phyloP scores from a whole-genome alignment of 495 filamentous ascomycete genomes.

The Neurospora africana region DNA sequence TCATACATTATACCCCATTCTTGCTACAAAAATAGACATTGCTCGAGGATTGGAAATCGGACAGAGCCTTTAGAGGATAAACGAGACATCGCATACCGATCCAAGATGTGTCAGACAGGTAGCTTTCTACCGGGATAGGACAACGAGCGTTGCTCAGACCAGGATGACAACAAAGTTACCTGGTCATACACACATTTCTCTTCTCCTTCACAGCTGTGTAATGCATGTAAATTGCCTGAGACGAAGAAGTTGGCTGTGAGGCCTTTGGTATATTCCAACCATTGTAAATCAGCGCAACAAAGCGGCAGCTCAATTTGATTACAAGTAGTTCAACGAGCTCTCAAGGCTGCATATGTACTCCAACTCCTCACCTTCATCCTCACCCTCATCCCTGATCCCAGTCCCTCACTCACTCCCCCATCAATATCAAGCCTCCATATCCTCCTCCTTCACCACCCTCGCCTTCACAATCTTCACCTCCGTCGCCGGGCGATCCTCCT shows the following conservation, averaged over 20 bases:
- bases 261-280: not conserved
- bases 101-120: not conserved
- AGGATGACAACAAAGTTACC: not conserved
- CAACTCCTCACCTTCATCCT: not conserved
- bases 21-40: not conserved
- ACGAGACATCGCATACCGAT: not conserved
- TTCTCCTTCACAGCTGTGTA: not conserved
- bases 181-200: not conserved
- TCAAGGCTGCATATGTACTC: not conserved
- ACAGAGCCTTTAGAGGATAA: not conserved
- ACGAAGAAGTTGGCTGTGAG: not conserved
- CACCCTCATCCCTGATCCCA: not conserved
- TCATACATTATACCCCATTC: not conserved
- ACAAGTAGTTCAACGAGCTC: not conserved
- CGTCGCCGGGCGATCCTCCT: constrained; percentile 68
- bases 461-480: constrained; percentile 75
- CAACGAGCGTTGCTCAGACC: not conserved
- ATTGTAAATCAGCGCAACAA: not conserved
- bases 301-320: not conserved
- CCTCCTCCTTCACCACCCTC: constrained; percentile 49
- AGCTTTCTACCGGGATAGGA: not conserved
- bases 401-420: not conserved
- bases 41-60: not conserved
- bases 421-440: constrained; percentile 8
- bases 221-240: not conserved